Evolutionary conservation across 495 filamentous ascomycete genomes (phyloP).

Genomic region (Xylaria castorea): DNA sequence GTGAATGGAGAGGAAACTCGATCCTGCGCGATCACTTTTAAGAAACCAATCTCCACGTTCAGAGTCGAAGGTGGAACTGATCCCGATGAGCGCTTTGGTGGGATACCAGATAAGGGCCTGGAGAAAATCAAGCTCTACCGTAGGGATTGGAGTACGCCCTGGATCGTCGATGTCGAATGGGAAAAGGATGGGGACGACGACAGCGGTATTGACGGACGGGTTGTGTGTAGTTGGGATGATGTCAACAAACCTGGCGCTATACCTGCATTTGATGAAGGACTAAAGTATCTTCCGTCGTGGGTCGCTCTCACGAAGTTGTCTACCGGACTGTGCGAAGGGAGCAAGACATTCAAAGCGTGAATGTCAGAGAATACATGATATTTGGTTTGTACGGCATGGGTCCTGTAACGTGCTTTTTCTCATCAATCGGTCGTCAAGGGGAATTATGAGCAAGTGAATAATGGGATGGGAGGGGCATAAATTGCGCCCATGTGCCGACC

Average conservation of each 20-base stretch:
- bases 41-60: conserved; percentile 66
- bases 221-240: conserved; percentile 90
- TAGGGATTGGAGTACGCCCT: conserved; percentile 73
- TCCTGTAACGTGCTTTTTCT: not conserved
- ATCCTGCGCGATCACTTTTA: conserved; percentile 71
- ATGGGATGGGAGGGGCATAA: not conserved
- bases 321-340: conserved; percentile 84
- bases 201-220: conserved; percentile 65
- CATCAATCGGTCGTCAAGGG: conserved; percentile 1
- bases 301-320: conserved; percentile 72
- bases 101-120: conserved; percentile 52
- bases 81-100: conserved; percentile 63
- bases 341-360: conserved; percentile 48
- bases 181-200: conserved; percentile 38
- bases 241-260: conserved; percentile 73
- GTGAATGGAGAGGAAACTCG: conserved; percentile 71
- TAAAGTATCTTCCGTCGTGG: conserved; percentile 79
- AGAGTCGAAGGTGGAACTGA: conserved; percentile 61
- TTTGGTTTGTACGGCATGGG: not conserved
- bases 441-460: not conserved
- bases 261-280: conserved; percentile 84
- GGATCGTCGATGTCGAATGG: conserved; percentile 81
- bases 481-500: not conserved
- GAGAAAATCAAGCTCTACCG: conserved; percentile 68
- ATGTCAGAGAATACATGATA: not conserved